Base-by-base conservation (phyloP, 345 rosid genomes). In the Aurinia saxatilis region DNA sequence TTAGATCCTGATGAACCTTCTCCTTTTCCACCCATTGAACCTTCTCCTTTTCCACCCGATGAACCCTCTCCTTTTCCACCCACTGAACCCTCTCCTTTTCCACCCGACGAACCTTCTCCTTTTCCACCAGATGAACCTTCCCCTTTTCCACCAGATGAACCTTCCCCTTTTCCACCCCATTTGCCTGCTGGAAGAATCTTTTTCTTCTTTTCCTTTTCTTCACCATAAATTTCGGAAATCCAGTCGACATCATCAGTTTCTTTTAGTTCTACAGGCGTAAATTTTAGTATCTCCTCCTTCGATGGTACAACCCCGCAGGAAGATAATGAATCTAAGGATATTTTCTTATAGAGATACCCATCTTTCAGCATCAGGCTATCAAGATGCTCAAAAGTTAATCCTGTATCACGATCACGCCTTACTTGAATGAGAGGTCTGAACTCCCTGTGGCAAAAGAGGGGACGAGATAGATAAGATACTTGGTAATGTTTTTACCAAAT, bases 201-300 rank as follows among this genome's bases (percentile, higher is more conserved):
- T 65, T 80, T 90, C 73, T 82, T 79, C 82, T 67, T 93, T 50
- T 70, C 73, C 82, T 67, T 93, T 50, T 70, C 73, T 59, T 79
- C 84, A 61, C 96, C 97, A 81, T 90, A 93, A 60, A 93, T 83
- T 65, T 93, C 85, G 7, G 85, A 57, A 51, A 93, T 95, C 99
- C 99, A 93, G 78, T 85, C 97, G 42, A 69, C 56, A 65, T 90
- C 84, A 68, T 60, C 81, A 54, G 85, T 74, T 61, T 85, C 88
- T 50, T 74, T 74, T 64, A 63, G 78, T 62, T 81, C 87, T 51
- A 89, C 61, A 72, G 84, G 81, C 58, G 63, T 72, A 67, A 93
- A 93, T 78, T 87, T 90, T 75, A 93, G 71, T 52, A 85, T 67
- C 70, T 93, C 96, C 64, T 90, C 90, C 65, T 90, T 83, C 2